Conservation (phyloP, 2,329 filamentous ascomycete genomes). For the Esteya vermicola region DNA sequence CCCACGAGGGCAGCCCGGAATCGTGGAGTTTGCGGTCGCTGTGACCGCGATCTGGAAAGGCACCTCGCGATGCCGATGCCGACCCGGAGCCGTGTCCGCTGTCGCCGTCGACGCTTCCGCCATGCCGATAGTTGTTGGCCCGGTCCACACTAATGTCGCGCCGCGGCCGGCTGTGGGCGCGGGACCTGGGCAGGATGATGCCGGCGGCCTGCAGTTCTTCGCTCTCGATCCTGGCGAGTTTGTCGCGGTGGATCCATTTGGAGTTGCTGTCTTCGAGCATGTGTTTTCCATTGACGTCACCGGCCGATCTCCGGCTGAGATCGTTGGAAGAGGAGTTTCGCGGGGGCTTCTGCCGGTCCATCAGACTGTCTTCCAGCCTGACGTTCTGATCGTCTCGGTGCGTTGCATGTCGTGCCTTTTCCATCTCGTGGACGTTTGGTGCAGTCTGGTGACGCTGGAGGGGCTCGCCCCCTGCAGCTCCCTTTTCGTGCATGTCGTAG, state of each 20-base stretch:
- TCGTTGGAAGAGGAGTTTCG: conserved; percentile 3
- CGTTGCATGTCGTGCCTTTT: too few relatives aligned
- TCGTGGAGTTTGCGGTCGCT: conserved; percentile 25
- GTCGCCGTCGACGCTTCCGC: conserved; percentile 18
- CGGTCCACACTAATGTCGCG: conserved; percentile 14
- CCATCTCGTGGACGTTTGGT: neutral
- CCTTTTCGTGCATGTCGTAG: neutral
- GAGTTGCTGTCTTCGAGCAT: conserved; percentile 43
- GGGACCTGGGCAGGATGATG: conserved; percentile 42
- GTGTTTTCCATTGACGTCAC: conserved; percentile 16
- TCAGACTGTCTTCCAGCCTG: conserved; percentile 29
- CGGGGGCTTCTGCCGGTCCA: conserved; percentile 24
- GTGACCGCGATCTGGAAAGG: too few relatives aligned
- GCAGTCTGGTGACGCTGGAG: neutral
- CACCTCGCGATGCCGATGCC: too few relatives aligned
- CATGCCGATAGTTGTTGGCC: conserved; percentile 17
- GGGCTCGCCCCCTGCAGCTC: neutral
- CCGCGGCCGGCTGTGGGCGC: conserved; percentile 28
- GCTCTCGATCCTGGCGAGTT: conserved; percentile 68
- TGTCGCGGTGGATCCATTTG: conserved; percentile 79
- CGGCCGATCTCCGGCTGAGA: conserved; percentile 13
- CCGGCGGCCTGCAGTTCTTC: conserved; percentile 69
- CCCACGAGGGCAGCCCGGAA: conserved; percentile 41
- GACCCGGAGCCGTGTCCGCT: too few relatives aligned
- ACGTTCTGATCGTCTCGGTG: conserved; percentile 12